Evolutionary conservation across 306 rosid species (phyloP).

Genomic region (Canavalia gladiata): DNA sequence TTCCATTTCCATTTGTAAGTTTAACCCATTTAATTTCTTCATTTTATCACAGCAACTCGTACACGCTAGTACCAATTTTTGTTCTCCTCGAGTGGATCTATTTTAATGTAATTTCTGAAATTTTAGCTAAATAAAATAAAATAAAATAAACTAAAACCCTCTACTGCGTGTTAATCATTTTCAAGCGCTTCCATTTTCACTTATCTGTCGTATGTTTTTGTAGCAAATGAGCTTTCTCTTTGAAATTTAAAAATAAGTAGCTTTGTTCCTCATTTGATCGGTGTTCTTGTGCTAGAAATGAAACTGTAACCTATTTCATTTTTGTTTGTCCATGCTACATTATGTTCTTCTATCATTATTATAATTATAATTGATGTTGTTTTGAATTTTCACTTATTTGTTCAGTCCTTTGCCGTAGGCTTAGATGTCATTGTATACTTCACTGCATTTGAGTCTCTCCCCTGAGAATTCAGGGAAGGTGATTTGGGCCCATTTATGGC

Average conservation of each 20-base stretch:
- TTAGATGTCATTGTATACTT: too few relatives aligned
- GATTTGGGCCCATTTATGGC: too few relatives aligned
- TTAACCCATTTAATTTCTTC: conserved; percentile 21
- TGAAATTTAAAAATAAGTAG: not conserved
- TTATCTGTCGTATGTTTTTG: not conserved
- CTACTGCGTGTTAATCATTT: too few relatives aligned
- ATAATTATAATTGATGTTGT: not conserved
- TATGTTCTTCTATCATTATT: not conserved
- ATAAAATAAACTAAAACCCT: too few relatives aligned
- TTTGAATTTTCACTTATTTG: not conserved
- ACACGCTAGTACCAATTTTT: conserved; percentile 4
- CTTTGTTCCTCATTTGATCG: not conserved
- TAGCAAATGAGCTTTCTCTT: not conserved
- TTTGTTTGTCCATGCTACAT: not conserved
- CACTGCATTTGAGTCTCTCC: too few relatives aligned
- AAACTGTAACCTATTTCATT: conserved; percentile 1
- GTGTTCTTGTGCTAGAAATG: conserved; percentile 10
- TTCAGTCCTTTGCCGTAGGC: conserved; percentile 44
- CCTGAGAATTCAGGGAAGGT: too few relatives aligned
- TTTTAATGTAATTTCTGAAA: not conserved
- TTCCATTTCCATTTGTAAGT: not conserved
- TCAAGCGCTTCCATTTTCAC: not conserved
- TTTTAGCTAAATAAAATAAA: not conserved
- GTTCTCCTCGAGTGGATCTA: conserved; percentile 2
- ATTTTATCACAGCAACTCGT: not conserved